phyloP scores from a whole-genome alignment of 148 eudicot genomes.

The Silene uniflora region DNA sequence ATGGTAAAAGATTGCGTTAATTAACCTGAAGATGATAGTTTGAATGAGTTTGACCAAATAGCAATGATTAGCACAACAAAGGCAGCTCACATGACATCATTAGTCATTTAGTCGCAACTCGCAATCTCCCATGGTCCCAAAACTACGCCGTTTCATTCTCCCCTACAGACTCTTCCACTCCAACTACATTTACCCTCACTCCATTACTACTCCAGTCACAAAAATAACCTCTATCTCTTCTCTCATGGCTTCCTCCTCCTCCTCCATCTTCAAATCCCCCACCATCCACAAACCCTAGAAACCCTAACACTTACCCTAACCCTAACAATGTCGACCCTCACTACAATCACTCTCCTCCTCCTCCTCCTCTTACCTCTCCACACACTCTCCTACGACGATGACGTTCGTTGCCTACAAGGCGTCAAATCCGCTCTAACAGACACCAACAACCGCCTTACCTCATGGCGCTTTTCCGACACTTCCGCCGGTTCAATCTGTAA shows the following conservation, averaged over 20 bases:
- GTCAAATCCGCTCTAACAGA: conserved; percentile 45
- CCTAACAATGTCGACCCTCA: not conserved
- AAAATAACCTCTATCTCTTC: not conserved
- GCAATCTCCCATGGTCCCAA: too few relatives aligned
- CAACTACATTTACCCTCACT: conserved; percentile 13
- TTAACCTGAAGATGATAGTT: too few relatives aligned
- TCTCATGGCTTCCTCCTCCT: conserved; percentile 21
- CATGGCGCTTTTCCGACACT: conserved; percentile 52
- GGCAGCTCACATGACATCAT: too few relatives aligned
- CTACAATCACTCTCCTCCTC: not conserved
- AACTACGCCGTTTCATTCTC: too few relatives aligned
- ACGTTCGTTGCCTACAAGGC: conserved; percentile 57
- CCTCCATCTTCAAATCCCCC: not conserved
- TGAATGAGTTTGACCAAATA: too few relatives aligned
- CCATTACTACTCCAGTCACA: not conserved
- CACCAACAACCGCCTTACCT: conserved; percentile 29
- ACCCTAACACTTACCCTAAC: not conserved
- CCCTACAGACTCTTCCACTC: not conserved
- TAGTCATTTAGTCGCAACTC: too few relatives aligned
- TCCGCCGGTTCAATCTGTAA: conserved; percentile 51
- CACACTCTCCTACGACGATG: conserved; percentile 47
- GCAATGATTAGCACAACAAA: too few relatives aligned
- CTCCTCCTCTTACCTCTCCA: not conserved
- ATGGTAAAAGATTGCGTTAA: too few relatives aligned
- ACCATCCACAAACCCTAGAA: not conserved